phyloP scores from a whole-genome alignment of 139 green algal genomes.

The Chlamydomonas applanata region DNA sequence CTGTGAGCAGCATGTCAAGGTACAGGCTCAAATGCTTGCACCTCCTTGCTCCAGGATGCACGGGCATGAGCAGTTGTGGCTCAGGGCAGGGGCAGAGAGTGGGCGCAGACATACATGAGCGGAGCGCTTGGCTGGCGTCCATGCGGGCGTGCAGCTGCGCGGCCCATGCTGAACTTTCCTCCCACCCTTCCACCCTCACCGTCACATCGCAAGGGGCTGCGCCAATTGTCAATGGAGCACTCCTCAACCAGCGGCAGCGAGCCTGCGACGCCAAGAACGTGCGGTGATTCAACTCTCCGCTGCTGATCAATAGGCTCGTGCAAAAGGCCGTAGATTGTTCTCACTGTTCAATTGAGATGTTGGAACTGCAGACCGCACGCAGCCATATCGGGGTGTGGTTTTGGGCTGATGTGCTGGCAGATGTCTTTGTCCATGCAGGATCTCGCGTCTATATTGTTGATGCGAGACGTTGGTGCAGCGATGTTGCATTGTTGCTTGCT shows the following conservation, averaged over 20 bases:
- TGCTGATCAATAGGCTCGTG: background rate
- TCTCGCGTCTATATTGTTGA: too few species aligned
- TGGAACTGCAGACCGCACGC: background rate
- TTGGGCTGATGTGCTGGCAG: too few species aligned
- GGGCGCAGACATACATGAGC: background rate
- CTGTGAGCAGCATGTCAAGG: background rate
- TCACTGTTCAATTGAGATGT: background rate
- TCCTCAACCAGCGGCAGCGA: constrained; percentile 14
- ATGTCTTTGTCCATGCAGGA: too few species aligned
- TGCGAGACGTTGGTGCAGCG: too few species aligned
- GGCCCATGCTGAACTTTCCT: background rate
- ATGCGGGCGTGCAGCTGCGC: background rate
- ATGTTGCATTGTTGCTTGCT: too few species aligned
- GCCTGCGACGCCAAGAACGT: background rate
- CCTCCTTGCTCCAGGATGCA: background rate
- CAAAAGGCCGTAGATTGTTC: background rate
- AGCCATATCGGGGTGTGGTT: too few species aligned
- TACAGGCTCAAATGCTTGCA: background rate
- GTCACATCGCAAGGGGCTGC: constrained; percentile 5
- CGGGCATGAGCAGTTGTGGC: background rate
- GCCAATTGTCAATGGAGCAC: constrained; percentile 18
- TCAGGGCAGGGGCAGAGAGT: background rate
- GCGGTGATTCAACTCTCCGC: background rate
- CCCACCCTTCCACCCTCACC: background rate
- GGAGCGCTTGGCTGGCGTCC: background rate